Evolutionary conservation across 164 flowering plant genomes (phyloP).

Genomic region (Saururus chinensis): DNA sequence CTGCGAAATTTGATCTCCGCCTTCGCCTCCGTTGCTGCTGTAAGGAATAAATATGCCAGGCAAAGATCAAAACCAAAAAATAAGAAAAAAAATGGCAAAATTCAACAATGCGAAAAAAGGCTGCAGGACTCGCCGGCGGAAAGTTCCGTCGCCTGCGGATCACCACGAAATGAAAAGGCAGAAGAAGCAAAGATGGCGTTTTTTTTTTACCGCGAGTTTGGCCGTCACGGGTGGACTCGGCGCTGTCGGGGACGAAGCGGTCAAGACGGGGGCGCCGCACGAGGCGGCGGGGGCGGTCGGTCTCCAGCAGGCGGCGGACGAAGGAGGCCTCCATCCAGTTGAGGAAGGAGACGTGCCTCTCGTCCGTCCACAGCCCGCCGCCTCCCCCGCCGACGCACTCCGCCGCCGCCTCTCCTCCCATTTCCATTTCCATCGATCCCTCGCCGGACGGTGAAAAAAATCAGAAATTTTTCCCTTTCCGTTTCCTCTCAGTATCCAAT

Average conservation of each 20-base stretch:
- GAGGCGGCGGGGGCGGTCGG: slow-evolving; percentile 2
- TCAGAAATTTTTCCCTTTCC: neutral
- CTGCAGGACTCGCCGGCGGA: too few species aligned
- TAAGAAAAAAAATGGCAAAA: neutral
- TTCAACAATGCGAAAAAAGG: too few species aligned
- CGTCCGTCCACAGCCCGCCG: slow-evolving; percentile 51
- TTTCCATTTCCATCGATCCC: neutral
- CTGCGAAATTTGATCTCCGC: neutral
- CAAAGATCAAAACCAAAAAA: neutral
- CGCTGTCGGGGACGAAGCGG: slow-evolving; percentile 42
- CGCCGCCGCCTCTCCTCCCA: neutral
- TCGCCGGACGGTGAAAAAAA: neutral
- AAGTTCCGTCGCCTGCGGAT: too few species aligned
- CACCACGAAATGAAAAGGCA: too few species aligned
- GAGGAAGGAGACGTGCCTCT: slow-evolving; percentile 42
- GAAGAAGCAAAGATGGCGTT: neutral
- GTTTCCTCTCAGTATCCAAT: neutral
- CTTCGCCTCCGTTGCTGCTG: neutral
- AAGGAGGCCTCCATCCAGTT: slow-evolving; percentile 50
- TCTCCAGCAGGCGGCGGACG: slow-evolving; percentile 38
- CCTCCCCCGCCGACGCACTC: neutral
- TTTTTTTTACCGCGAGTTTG: slow-evolving; percentile 1
- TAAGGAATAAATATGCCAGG: neutral
- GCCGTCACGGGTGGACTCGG: slow-evolving; percentile 53
- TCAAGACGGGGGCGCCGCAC: slow-evolving; percentile 25